A percentile compares a stretch with the other conserved stretches of the same genome.
These are phyloP conservation scores for Tetrapisispora arboricola DNA, from an alignment of 805 yeast genomes.

Conservation along the genomic window DNA sequence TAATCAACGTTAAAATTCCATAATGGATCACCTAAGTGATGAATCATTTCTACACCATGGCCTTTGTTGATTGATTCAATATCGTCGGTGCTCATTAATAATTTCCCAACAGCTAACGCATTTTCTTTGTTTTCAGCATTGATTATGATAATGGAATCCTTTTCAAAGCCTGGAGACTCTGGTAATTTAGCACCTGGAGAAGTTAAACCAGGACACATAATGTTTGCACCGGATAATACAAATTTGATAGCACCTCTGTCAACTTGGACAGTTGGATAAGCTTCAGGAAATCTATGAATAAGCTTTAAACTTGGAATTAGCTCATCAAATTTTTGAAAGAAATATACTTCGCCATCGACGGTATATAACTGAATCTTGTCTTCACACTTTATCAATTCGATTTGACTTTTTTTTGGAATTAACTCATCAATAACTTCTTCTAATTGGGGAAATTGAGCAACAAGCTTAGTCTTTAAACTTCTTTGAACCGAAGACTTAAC, in stretches of 20 bases:
- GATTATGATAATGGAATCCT: conserved; percentile 65
- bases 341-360: conserved; percentile 61
- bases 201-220: conserved; percentile 94
- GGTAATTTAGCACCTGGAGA: conserved; percentile 79
- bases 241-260: conserved; percentile 96
- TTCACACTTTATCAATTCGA: conserved; percentile 74
- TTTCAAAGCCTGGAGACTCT: conserved; percentile 44
- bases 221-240: conserved; percentile 89
- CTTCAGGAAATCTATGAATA: conserved; percentile 73
- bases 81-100: conserved; percentile 82
- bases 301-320: conserved; percentile 64
- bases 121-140: conserved; percentile 89
- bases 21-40: conserved; percentile 82
- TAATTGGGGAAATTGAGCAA: conserved; percentile 60
- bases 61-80: conserved; percentile 78
- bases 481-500: conserved; percentile 92
- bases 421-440: conserved; percentile 71
- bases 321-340: conserved; percentile 73
- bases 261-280: conserved; percentile 80
- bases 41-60: conserved; percentile 75
- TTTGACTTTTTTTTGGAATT: conserved; percentile 82
- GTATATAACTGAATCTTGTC: conserved; percentile 75
- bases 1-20: conserved; percentile 53
- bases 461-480: conserved; percentile 66
- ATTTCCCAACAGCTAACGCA: conserved; percentile 84